Percentiles rank a stretch among this genome's conserved stretches.
Conservation (phyloP, 2,329 filamentous ascomycete species). For the Leptographium radiaticola region DNA sequence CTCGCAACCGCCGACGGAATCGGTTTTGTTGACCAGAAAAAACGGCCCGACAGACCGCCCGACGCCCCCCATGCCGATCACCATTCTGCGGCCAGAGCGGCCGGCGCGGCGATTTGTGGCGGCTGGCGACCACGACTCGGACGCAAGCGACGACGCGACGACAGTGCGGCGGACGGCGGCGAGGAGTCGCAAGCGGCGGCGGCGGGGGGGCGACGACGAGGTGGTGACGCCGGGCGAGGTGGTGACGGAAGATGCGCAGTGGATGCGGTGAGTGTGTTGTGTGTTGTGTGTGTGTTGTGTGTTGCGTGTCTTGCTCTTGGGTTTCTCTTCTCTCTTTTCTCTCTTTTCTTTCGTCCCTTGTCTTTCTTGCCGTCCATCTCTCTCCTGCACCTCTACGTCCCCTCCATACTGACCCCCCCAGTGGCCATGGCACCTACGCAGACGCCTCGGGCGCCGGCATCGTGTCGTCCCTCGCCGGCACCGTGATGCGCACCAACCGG, state of each 20-base stretch:
- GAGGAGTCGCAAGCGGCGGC: constrained; percentile 10
- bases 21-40: too few relatives aligned
- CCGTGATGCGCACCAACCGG: constrained; percentile 88
- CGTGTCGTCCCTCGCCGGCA: constrained; percentile 80
- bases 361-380: background rate
- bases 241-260: constrained; percentile 86
- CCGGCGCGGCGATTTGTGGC: constrained; percentile 13
- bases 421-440: constrained; percentile 84
- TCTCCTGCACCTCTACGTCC: background rate
- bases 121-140: constrained; percentile 19
- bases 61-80: constrained; percentile 28
- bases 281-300: too few relatives aligned
- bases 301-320: too few relatives aligned
- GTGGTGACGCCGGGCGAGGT: constrained; percentile 83
- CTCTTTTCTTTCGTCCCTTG: background rate
- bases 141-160: constrained; percentile 31
- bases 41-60: background rate
- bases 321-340: background rate
- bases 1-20: too few relatives aligned
- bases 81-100: constrained; percentile 29
- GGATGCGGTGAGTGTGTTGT: constrained; percentile 57
- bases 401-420: background rate
- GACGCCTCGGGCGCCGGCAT: constrained; percentile 53
- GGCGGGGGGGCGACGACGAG: constrained; percentile 21
- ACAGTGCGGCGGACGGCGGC: constrained; percentile 25